Base-by-base conservation (phyloP, 305 asterid genomes). In the Salvia sclarea region DNA sequence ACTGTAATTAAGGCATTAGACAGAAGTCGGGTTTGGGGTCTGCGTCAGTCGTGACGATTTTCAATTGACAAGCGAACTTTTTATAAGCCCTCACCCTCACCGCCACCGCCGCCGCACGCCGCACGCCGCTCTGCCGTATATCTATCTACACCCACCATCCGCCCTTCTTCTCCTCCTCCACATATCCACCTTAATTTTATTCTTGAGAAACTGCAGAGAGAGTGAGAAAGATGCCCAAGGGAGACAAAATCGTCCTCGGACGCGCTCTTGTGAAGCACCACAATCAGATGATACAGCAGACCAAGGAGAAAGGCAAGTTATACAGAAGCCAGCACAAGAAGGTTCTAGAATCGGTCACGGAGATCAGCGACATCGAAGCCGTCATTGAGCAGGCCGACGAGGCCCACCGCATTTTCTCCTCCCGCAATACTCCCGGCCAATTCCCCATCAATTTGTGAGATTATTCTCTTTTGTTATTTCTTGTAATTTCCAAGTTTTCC, bases 181-280 rank as follows among this genome's bases (percentile, higher is more conserved):
- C 11, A 0, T 11, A 18, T 11, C 14, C 1, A 18, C 20, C 6
- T 60, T 44, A 31, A 14, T 41, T 69, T 52, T 28, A 53, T 61
- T 25, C 17, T 17, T 0, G 17, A 58, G 8, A 60, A 58, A 13
- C 59, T 17, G 12, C 43, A 18, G 24, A 20, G 61, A 2, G n/a
- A 21, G 58, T 25, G 5, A 5, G 67, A 17, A 63, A 44, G 44
- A 30, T 81, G 85, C 82, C 82, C 61, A 93, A 88, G 81, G 86
- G 88, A 5, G 97, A 90, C 38, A 93, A 93, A 75, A 73, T 79
- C 2, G 85, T 75, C 59, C 67, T 90, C 31, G 98, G 97, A 14
- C 82, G 98, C 71, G 94, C 97, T 49, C 77, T 93, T 74, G 95
- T 90, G 82, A 93, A 77, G 79, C 97, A 90, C 79, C 98, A 93